A percentile compares a stretch with the other conserved stretches of the same genome.
phyloP scores from a whole-genome alignment of 2,329 filamentous ascomycete genomes.

The Cordyceps fumosorosea region DNA sequence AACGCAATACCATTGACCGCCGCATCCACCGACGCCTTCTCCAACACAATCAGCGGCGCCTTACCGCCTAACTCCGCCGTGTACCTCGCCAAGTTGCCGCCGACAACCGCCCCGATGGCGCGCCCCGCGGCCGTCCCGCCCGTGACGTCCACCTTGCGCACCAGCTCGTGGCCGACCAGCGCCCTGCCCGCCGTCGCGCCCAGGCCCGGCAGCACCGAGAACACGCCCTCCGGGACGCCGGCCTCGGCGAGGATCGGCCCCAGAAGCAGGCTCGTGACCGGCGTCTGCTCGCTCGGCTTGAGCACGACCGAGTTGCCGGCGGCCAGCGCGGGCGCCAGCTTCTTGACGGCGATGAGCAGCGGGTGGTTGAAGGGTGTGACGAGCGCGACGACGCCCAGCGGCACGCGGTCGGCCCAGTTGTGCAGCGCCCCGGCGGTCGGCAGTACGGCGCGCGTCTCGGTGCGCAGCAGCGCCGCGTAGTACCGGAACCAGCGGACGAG shows the following conservation, averaged over 20 bases:
- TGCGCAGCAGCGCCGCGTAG: conserved; percentile 61
- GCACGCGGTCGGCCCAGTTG: conserved; percentile 48
- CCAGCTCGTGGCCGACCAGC: conserved; percentile 43
- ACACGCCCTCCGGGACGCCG: conserved; percentile 63
- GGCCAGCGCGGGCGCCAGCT: conserved; percentile 50
- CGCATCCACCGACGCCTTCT: conserved; percentile 56
- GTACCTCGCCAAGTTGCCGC: conserved; percentile 60
- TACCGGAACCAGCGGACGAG: conserved; percentile 66
- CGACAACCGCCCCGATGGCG: conserved; percentile 59
- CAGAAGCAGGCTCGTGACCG: conserved; percentile 53
- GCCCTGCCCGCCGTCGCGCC: conserved; percentile 46
- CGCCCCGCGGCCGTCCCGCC: conserved; percentile 66
- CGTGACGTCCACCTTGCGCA: conserved; percentile 67
- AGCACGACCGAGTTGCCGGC: conserved; percentile 54
- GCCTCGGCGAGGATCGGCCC: conserved; percentile 56
- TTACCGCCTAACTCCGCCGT: conserved; percentile 69
- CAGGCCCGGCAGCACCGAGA: conserved; percentile 54
- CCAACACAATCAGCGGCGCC: conserved; percentile 61
- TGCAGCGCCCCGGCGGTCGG: conserved; percentile 56
- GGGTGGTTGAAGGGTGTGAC: conserved; percentile 15
- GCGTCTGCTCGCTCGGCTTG: conserved; percentile 58
- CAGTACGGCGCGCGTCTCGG: conserved; percentile 58
- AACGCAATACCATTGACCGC: conserved; percentile 64
- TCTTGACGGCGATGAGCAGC: conserved; percentile 58
- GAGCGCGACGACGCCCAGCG: conserved; percentile 51